Percentiles rank a stretch among this genome's conserved stretches.
phyloP scores from a whole-genome alignment of 805 yeast genomes.

The Nakazawaea anatomiae region DNA sequence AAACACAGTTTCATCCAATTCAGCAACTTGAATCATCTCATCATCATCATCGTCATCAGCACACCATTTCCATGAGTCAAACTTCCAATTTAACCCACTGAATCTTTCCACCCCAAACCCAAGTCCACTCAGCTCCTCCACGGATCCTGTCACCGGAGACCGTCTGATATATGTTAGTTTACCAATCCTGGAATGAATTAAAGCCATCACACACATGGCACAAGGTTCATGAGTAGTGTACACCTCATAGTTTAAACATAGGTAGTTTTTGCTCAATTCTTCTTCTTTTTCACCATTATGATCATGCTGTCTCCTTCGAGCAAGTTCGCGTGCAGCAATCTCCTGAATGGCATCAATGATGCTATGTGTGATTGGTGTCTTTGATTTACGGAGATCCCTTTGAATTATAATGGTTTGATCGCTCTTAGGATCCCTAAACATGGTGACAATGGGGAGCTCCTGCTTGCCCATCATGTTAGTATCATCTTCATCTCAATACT shows the following conservation, averaged over 20 bases:
- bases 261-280: slow-evolving; percentile 33
- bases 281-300: background rate
- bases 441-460: slow-evolving; percentile 45
- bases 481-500: background rate
- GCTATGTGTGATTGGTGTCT: slow-evolving; percentile 64
- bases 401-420: slow-evolving; percentile 32
- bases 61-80: slow-evolving; percentile 74
- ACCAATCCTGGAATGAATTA: slow-evolving; percentile 81
- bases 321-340: slow-evolving; percentile 53
- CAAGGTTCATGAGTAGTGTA: slow-evolving; percentile 96
- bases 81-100: slow-evolving; percentile 78
- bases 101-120: slow-evolving; percentile 73
- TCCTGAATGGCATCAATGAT: slow-evolving; percentile 63
- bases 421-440: slow-evolving; percentile 55
- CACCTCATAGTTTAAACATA: slow-evolving; percentile 72
- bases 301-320: slow-evolving; percentile 24
- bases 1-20: slow-evolving; percentile 1
- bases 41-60: slow-evolving; percentile 23
- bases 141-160: slow-evolving; percentile 46
- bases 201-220: slow-evolving; percentile 94
- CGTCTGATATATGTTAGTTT: slow-evolving; percentile 56
- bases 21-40: slow-evolving; percentile 4
- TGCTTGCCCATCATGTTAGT: background rate
- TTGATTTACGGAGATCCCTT: slow-evolving; percentile 31
- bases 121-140: slow-evolving; percentile 51